Evolutionary conservation across 1,284 basidiomycete genomes (phyloP).

Genomic region (Cystobasidium slooffiae): DNA sequence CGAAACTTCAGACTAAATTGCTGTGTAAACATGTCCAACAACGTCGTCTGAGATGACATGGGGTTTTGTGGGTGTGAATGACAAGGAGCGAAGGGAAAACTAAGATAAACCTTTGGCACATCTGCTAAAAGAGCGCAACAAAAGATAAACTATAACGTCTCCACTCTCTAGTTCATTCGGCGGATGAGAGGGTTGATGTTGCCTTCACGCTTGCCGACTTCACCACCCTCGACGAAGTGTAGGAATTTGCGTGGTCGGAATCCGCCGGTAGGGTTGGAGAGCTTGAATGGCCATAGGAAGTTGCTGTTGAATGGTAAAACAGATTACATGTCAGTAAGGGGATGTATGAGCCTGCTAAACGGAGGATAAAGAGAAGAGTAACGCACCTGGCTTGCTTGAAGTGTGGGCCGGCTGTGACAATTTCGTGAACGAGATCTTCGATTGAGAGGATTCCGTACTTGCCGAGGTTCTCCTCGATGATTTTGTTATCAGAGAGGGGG

Average conservation of each 20-base stretch:
- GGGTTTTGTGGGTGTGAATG: background rate
- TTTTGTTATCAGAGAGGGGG: slow-evolving; percentile 88
- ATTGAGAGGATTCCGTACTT: slow-evolving; percentile 96
- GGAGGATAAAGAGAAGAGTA: background rate
- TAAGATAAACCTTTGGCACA: background rate
- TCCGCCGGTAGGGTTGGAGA: slow-evolving; percentile 97
- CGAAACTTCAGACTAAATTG: slow-evolving; percentile 11
- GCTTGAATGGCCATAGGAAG: slow-evolving; percentile 99
- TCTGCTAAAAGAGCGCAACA: background rate
- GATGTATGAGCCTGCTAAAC: background rate
- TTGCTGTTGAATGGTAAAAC: slow-evolving; percentile 59
- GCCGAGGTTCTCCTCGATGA: slow-evolving; percentile 91
- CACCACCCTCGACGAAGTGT: slow-evolving; percentile 58
- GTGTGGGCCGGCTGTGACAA: slow-evolving; percentile 92
- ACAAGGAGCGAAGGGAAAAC: background rate
- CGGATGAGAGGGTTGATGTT: slow-evolving; percentile 97
- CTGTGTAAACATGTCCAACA: slow-evolving; percentile 1
- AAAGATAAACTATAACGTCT: background rate
- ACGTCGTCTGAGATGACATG: slow-evolving; percentile 16
- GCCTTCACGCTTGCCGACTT: slow-evolving; percentile 81
- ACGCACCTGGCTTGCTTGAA: slow-evolving; percentile 82
- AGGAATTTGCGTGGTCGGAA: slow-evolving; percentile 98
- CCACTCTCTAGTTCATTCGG: slow-evolving; percentile 80
- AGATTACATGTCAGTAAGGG: background rate
- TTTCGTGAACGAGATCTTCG: slow-evolving; percentile 98